These are phyloP conservation scores for Rauvolfia tetraphylla DNA, from an alignment of 257 asterid genomes.

Conservation along the genomic window DNA sequence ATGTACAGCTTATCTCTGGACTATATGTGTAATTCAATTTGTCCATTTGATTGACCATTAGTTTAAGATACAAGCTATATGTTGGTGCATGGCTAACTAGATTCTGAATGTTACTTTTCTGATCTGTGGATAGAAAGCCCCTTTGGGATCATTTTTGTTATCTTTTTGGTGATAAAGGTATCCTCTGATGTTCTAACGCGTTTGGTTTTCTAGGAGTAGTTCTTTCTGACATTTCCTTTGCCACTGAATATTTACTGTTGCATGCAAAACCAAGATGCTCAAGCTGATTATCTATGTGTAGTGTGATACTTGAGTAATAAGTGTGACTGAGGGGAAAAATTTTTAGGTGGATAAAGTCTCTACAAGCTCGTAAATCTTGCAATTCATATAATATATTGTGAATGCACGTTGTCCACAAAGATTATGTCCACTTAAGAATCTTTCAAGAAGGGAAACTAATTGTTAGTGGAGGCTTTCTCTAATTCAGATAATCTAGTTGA, in stretches of 20 bases:
- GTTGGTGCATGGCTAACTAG: not conserved
- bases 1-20: not conserved
- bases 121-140: no score
- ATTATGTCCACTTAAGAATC: not conserved
- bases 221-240: not conserved
- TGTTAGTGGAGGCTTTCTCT: not conserved
- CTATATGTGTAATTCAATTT: not conserved
- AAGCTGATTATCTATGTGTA: not conserved
- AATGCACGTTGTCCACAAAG: not conserved
- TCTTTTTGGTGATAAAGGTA: not conserved
- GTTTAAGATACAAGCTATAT: not conserved
- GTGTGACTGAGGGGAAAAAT: not conserved
- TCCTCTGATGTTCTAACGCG: no score
- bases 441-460: not conserved
- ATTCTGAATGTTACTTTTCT: no score
- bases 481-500: not conserved
- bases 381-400: not conserved
- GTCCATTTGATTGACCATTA: not conserved
- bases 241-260: no score
- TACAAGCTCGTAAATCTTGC: not conserved
- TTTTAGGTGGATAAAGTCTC: not conserved
- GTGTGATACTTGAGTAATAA: not conserved
- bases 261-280: not conserved
- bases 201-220: not conserved
- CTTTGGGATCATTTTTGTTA: no score